These are phyloP conservation scores for Solanum chilense DNA, from an alignment of 257 asterid species.

Conservation along the genomic window DNA sequence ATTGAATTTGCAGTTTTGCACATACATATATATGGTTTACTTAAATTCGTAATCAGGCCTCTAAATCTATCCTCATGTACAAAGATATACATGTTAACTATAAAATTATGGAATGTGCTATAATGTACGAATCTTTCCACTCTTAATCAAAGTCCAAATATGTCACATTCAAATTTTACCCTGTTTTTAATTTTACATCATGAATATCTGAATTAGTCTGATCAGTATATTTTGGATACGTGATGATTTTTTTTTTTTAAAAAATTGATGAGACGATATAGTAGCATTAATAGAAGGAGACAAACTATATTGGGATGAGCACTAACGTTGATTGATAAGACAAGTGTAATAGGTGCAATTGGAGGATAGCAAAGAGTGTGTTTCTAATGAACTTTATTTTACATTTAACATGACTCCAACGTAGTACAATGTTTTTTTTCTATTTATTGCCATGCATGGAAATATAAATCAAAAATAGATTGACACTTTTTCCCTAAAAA, in stretches of 20 bases:
- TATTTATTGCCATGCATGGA: neutral
- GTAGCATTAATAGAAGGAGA: neutral
- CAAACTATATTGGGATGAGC: neutral
- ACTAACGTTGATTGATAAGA: neutral
- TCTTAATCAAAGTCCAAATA: neutral
- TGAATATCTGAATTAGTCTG: neutral
- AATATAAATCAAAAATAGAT: neutral
- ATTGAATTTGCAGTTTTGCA: neutral
- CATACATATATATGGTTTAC: neutral
- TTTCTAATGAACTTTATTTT: neutral
- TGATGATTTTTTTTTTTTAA: neutral
- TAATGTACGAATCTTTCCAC: neutral
- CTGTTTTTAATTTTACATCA: neutral
- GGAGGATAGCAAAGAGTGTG: neutral
- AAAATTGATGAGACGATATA: neutral
- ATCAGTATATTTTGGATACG: accelerated
- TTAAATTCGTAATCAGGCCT: neutral
- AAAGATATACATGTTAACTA: neutral
- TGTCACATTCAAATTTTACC: neutral
- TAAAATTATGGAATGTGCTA: neutral
- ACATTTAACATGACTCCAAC: neutral
- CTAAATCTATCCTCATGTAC: no score
- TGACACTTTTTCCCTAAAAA: neutral
- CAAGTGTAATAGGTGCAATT: neutral
- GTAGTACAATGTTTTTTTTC: neutral